phyloP scores from a whole-genome alignment of 2,329 filamentous ascomycete species.

The Neoarthrinium moseri region DNA sequence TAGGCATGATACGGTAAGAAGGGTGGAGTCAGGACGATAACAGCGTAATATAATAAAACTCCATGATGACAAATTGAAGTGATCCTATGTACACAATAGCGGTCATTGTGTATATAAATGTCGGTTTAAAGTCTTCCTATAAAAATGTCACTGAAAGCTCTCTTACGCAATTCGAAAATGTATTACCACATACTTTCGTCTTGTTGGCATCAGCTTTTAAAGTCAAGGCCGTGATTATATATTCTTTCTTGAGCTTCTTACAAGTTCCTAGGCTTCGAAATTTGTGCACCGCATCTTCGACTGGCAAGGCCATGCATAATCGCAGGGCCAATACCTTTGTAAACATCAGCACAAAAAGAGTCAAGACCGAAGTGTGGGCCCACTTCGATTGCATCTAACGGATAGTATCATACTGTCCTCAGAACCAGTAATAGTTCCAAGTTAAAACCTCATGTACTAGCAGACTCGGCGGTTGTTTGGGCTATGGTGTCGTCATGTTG shows the following conservation, averaged over 20 bases:
- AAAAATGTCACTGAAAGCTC: too few species aligned
- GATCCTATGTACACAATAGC: constrained; percentile 47
- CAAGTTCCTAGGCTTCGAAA: constrained; percentile 44
- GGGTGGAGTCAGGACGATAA: constrained; percentile 55
- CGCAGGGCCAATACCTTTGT: constrained; percentile 57
- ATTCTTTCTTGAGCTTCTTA: constrained; percentile 42
- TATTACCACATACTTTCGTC: too few species aligned
- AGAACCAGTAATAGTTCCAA: too few species aligned
- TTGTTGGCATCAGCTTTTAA: constrained; percentile 64
- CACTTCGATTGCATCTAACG: too few species aligned
- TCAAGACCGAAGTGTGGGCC: too few species aligned
- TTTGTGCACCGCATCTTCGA: constrained; percentile 58
- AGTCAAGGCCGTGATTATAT: constrained; percentile 48
- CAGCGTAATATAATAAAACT: constrained; percentile 56
- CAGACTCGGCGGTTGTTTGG: too few species aligned
- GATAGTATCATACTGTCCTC: too few species aligned
- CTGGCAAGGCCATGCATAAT: constrained; percentile 56
- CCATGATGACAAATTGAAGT: constrained; percentile 43
- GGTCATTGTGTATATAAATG: constrained; percentile 59
- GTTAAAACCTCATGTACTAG: too few species aligned
- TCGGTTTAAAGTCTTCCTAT: constrained; percentile 52
- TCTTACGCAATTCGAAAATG: too few species aligned
- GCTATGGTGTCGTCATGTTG: too few species aligned
- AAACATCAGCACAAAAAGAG: too few species aligned
- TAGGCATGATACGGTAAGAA: constrained; percentile 53